These are phyloP conservation scores for Penicillium digitatum DNA, from an alignment of 2,329 filamentous ascomycete species.

Conservation along the genomic window DNA sequence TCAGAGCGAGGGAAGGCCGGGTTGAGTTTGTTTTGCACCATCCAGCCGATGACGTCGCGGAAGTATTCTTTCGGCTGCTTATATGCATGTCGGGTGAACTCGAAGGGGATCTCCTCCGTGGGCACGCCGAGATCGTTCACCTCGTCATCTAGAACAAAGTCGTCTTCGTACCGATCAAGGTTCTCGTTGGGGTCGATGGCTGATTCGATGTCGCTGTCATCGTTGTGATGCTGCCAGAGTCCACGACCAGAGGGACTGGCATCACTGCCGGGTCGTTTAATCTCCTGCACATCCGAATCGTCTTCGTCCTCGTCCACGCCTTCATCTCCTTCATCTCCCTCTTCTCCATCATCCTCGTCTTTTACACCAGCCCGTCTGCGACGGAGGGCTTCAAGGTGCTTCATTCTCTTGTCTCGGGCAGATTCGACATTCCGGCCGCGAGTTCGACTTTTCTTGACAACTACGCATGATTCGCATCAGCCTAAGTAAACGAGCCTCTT, in stretches of 20 bases:
- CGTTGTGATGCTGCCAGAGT: constrained; percentile 12
- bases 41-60: constrained; percentile 71
- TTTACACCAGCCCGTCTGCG: constrained; percentile 43
- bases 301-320: constrained; percentile 8
- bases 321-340: constrained; percentile 6
- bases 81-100: constrained; percentile 64
- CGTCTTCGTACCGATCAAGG: constrained; percentile 56
- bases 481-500: neutral
- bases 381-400: constrained; percentile 43
- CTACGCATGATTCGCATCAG: constrained; percentile 18
- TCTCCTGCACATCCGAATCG: constrained; percentile 16
- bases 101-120: constrained; percentile 58
- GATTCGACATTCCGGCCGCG: constrained; percentile 41
- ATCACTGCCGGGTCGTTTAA: neutral
- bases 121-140: constrained; percentile 57
- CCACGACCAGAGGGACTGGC: constrained; percentile 1
- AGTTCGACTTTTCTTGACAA: constrained; percentile 39
- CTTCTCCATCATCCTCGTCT: constrained; percentile 22
- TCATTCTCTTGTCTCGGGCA: constrained; percentile 37
- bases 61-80: constrained; percentile 70
- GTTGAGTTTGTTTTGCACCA: constrained; percentile 74
- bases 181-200: constrained; percentile 38
- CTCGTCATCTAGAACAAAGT: constrained; percentile 64
- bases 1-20: constrained; percentile 63
- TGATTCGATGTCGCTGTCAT: constrained; percentile 33